A percentile compares a stretch with the other conserved stretches of the same genome.
These are phyloP conservation scores for Mortierella sp. DNA, from an alignment of 371 early-diverging fungal genomes.

Conservation along the genomic window DNA sequence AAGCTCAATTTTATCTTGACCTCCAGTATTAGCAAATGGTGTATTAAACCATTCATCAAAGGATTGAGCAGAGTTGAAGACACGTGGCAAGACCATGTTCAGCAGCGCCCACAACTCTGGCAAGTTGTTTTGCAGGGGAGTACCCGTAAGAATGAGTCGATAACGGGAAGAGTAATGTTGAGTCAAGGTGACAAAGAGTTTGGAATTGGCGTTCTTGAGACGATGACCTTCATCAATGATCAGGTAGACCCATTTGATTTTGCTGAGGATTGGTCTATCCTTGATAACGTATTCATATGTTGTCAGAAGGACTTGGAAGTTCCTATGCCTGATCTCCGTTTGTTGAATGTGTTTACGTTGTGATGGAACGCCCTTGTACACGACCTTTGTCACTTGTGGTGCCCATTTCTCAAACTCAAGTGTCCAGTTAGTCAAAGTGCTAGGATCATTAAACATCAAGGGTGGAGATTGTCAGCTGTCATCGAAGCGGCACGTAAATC, in stretches of 20 bases:
- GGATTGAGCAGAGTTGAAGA: conserved; percentile 94
- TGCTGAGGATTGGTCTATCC: conserved; percentile 86
- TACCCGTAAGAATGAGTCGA: conserved; percentile 98
- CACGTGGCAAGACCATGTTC: conserved; percentile 97
- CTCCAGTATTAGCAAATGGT: conserved; percentile 90
- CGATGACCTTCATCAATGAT: conserved; percentile 99
- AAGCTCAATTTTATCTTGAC: conserved; percentile 89
- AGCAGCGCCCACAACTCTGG: conserved; percentile 99
- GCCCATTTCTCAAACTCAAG: conserved; percentile 99
- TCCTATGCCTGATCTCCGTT: conserved; percentile 77
- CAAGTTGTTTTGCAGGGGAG: conserved; percentile 99
- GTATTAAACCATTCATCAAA: conserved; percentile 99
- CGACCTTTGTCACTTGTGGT: conserved; percentile 89
- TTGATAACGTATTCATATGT: conserved; percentile 99
- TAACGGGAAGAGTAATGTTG: conserved; percentile 90
- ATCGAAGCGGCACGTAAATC: not conserved
- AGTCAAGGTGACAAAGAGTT: conserved; percentile 86
- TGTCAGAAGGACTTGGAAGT: conserved; percentile 96
- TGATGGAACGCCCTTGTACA: conserved; percentile 90
- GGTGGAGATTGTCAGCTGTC: not conserved
- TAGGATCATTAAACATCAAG: not conserved
- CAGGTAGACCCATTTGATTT: conserved; percentile 94
- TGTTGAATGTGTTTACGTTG: conserved; percentile 82
- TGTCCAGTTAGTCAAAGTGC: conserved; percentile 97
- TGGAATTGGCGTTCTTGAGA: conserved; percentile 96